phyloP scores from a whole-genome alignment of 164 flowering plant species.

The Vitis amurensis region DNA sequence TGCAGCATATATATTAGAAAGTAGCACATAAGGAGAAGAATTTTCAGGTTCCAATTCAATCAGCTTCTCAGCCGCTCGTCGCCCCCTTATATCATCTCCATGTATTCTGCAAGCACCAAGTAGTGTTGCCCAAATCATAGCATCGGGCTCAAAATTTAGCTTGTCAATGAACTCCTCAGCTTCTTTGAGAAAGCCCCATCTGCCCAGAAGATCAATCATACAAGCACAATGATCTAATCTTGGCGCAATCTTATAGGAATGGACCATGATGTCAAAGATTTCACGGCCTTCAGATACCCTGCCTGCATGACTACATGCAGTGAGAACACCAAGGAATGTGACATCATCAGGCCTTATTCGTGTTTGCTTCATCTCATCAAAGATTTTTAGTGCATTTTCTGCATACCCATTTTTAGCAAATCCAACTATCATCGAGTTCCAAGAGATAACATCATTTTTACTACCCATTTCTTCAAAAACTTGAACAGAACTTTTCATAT shows the following conservation, averaged over 20 bases:
- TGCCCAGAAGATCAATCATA: slow-evolving; percentile 85
- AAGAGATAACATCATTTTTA: slow-evolving; percentile 61
- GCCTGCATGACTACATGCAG: slow-evolving; percentile 89
- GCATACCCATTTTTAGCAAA: slow-evolving; percentile 87
- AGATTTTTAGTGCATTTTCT: slow-evolving; percentile 57
- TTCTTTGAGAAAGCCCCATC: slow-evolving; percentile 75
- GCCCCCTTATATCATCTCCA: slow-evolving; percentile 65
- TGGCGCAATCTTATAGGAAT: slow-evolving; percentile 47
- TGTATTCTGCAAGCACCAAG: slow-evolving; percentile 79
- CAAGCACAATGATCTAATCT: slow-evolving; percentile 81
- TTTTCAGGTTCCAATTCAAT: slow-evolving; percentile 69
- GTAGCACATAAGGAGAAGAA: slow-evolving; percentile 77
- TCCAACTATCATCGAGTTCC: slow-evolving; percentile 93
- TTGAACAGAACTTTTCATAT: slow-evolving; percentile 52
- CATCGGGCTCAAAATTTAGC: slow-evolving; percentile 51
- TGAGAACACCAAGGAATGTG: slow-evolving; percentile 84
- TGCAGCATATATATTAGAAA: slow-evolving; percentile 74
- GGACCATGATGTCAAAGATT: slow-evolving; percentile 58
- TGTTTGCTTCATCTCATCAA: slow-evolving; percentile 52
- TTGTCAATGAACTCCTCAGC: slow-evolving; percentile 65
- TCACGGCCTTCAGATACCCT: slow-evolving; percentile 62
- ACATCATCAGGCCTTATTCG: slow-evolving; percentile 65
- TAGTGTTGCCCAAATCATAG: slow-evolving; percentile 75
- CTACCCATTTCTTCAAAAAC: slow-evolving; percentile 62
- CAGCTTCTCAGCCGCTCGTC: slow-evolving; percentile 68